These are phyloP conservation scores for Talaromyces ruber DNA, from an alignment of 495 filamentous ascomycete species.

Conservation along the genomic window DNA sequence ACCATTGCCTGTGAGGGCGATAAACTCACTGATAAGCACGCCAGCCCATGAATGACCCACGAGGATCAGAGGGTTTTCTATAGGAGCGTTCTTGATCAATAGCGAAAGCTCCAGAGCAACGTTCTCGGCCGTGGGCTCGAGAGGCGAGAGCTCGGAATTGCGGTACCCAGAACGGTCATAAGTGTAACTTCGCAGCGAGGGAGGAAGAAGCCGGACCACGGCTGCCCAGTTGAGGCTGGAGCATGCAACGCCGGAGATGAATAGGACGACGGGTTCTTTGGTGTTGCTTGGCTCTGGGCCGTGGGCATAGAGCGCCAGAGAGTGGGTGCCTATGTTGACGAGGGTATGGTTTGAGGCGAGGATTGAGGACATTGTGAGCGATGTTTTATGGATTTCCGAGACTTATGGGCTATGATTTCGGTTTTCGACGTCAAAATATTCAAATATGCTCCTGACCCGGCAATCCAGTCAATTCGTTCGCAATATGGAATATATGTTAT, in stretches of 20 bases:
- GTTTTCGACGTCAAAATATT: background rate
- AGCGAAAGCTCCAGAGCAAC: conserved; percentile 9
- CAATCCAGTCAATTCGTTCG: background rate
- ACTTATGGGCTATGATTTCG: background rate
- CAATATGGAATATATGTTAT: background rate
- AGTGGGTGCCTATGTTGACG: conserved; percentile 13
- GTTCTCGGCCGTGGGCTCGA: conserved; percentile 5
- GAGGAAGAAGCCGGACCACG: conserved; percentile 6
- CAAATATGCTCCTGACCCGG: background rate
- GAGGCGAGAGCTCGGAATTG: conserved; percentile 8
- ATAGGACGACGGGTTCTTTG: conserved; percentile 4
- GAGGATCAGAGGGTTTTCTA: conserved; percentile 7
- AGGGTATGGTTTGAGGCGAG: conserved; percentile 8
- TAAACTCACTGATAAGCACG: conserved; percentile 11
- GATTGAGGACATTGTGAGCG: conserved; percentile 1
- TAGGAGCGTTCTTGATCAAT: conserved; percentile 7
- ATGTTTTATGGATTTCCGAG: background rate
- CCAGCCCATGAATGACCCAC: conserved; percentile 14
- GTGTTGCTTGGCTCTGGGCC: conserved; percentile 7
- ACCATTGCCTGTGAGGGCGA: conserved; percentile 7
- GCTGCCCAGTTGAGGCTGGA: conserved; percentile 11
- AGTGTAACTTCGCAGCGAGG: conserved; percentile 8
- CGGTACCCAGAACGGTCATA: conserved; percentile 13
- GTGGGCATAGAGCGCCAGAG: conserved; percentile 9
- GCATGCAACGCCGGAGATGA: conserved; percentile 12